Base-by-base conservation (phyloP, 352 stramenopile species). In the Stramenopiles sp. region DNA sequence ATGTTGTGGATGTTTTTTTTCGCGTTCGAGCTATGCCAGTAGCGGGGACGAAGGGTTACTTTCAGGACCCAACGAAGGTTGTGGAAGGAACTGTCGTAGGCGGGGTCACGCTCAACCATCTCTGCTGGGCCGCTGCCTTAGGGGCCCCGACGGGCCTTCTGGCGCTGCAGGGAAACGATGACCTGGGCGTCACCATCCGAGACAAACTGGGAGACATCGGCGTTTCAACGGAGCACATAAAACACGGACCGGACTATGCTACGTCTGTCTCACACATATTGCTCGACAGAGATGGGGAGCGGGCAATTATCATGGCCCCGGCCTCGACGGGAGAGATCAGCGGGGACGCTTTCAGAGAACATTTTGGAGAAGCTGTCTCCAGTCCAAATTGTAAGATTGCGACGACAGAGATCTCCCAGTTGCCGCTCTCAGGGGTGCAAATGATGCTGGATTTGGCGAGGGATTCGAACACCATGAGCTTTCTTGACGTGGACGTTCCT, bases 391-490 rank as follows among this genome's bases (percentile, higher is more conserved):
- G 43, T 25, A 79, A 75, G 37, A 79, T 79, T 53, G 75, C 78
- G 32, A 79, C 77, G 25, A 78, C 77, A 0, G 77, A 79, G 32
- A 79, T 79, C 75, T 78, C 75, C 32, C 77, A 79, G 76, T 74
- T 79, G 3, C 77, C 77, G 34, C 75, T 79, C 3, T 37, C 49
- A 36, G 49, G 77, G 34, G 77, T 79, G 2, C 6, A 33, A 32
- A 37, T 73, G 4, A 32, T 79, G 30, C 73, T 79, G 32, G 34
- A 79, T 25, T 63, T 76, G 0, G 77, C 77, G 3, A 71, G 63
- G 3, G 33, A 78, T 4, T 53, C 63, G 6, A 69, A 75, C 3
- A 49, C 78, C 18, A 49, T 75, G 12, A 43, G 63, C 25, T 78
- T 79, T 32, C 33, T 79, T 1, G 77, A 79, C 73, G 76, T 79